These are phyloP conservation scores for Coemansia pectinata DNA, from an alignment of 192 early-diverging fungal species.

Conservation along the genomic window DNA sequence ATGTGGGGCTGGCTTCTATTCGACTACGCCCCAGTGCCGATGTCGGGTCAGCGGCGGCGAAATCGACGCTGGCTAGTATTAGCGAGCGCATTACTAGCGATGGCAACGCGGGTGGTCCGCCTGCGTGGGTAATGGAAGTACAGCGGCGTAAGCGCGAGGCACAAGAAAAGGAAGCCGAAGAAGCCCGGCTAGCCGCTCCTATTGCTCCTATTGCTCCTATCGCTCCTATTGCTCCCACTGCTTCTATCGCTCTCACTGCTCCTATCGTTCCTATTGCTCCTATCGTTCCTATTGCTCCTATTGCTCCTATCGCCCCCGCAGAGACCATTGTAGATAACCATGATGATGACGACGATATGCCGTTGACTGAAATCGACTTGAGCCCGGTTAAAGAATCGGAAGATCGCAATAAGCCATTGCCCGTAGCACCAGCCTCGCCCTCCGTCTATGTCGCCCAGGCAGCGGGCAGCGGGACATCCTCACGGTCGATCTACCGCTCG, in stretches of 20 bases:
- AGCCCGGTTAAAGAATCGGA: not conserved
- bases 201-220: not conserved
- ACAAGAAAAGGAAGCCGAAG: constrained; percentile 24
- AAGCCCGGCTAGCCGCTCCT: not conserved
- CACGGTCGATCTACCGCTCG: constrained; percentile 51
- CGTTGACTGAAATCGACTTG: constrained; percentile 26
- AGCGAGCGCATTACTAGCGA: constrained; percentile 23
- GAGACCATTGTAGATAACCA: not conserved
- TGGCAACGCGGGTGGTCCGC: constrained; percentile 1
- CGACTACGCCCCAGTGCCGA: constrained; percentile 49
- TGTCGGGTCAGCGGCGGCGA: constrained; percentile 3
- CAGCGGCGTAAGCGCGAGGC: constrained; percentile 50
- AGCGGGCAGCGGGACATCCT: not conserved
- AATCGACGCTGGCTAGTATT: constrained; percentile 43
- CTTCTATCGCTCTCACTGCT: no score
- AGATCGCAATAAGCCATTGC: not conserved
- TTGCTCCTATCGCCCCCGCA: not conserved
- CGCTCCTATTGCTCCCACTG: no score
- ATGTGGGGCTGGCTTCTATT: constrained; percentile 26
- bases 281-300: no score
- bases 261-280: no score
- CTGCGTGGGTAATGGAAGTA: constrained; percentile 52
- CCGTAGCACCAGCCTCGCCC: constrained; percentile 11
- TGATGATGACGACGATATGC: constrained; percentile 25
- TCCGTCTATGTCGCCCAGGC: not conserved